Evolutionary conservation across 805 yeast species (phyloP).

Genomic region (Scheffersomyces amazonensis): DNA sequence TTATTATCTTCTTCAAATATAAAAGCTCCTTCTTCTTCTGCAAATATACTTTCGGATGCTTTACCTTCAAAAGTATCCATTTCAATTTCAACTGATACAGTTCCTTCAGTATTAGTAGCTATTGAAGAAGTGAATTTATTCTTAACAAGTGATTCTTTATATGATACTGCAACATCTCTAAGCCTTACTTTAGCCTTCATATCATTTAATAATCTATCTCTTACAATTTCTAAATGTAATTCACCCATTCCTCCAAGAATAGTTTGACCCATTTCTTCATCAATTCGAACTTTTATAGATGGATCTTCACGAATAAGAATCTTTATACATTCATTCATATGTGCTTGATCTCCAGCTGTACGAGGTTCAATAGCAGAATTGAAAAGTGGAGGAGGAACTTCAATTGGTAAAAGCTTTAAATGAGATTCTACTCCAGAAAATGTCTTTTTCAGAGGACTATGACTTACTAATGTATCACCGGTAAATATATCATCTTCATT

Average conservation of each 20-base stretch:
- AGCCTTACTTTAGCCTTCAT: conserved; percentile 78
- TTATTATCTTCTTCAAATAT: conserved; percentile 48
- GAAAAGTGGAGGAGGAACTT: conserved; percentile 89
- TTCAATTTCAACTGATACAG: conserved; percentile 20
- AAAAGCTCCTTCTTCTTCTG: conserved; percentile 40
- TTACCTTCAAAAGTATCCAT: conserved; percentile 38
- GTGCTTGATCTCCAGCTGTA: conserved; percentile 75
- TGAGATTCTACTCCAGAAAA: conserved; percentile 43
- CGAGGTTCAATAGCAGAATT: conserved; percentile 80
- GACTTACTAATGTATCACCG: conserved; percentile 84
- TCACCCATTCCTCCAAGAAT: conserved; percentile 97
- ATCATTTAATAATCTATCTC: conserved; percentile 74
- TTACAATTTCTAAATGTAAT: conserved; percentile 85
- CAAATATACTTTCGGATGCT: conserved; percentile 25
- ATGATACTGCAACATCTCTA: conserved; percentile 85
- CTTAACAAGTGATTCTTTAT: conserved; percentile 60
- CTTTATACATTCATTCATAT: conserved; percentile 67
- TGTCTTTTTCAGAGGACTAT: conserved; percentile 43
- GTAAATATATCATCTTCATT: conserved; percentile 68
- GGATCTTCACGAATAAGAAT: conserved; percentile 86
- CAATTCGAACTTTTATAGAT: conserved; percentile 64
- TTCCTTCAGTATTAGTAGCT: conserved; percentile 14
- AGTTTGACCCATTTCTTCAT: conserved; percentile 88
- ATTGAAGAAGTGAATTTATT: conserved; percentile 12
- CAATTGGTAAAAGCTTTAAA: conserved; percentile 68